Evolutionary conservation across 192 early-diverging fungal genomes (phyloP), one percentile per base, ranked within the genome.

Genomic region (Podochytrium sp.): DNA sequence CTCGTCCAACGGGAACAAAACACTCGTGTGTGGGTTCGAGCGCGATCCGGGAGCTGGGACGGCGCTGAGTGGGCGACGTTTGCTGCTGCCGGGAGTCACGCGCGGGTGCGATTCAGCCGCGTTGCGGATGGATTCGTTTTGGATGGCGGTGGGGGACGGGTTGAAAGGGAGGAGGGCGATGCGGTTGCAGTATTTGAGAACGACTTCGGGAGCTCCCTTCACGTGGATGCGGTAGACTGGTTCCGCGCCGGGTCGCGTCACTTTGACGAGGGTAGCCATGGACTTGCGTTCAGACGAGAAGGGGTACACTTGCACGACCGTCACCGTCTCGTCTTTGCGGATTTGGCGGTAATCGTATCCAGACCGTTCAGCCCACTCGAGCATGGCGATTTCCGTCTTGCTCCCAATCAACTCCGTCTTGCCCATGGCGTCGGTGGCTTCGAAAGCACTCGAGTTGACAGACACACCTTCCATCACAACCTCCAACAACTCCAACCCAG

Each of bases 301-400:
- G 0, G 98, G 96, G 71, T 86, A 92, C 7, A 96, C 57, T 63
- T 94, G 91, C 14, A 85, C 83, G n/a, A 87, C 59, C n/a, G 38
- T 37, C 12, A 32, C 61, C 56, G 89, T 76, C 10, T 88, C 74
- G 30, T 55, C 30, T 38, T 78, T 71, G 14, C 97, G 92, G 37
- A 91, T 76, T 29, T 79, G 53, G 25, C 78, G 70, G 69, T 91
- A 93, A 20, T 88, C 82, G 27, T 82, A 82, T 0, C 90, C 91
- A 3, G 91, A 87, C 37, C 89, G 78, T 14, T 78, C 69, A 10
- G 92, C 84, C 84, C 94, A 94, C 25, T 90, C 84, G 14, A 99
- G 83, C 49, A 99, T 70, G 0, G 98, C 97, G 1, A 90, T 90
- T 76, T 99, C 98, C 12, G 95, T 98, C 80, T 98, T 98, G 77